phyloP scores from a whole-genome alignment of 805 yeast genomes.

The Saturnispora serradocipensis region DNA sequence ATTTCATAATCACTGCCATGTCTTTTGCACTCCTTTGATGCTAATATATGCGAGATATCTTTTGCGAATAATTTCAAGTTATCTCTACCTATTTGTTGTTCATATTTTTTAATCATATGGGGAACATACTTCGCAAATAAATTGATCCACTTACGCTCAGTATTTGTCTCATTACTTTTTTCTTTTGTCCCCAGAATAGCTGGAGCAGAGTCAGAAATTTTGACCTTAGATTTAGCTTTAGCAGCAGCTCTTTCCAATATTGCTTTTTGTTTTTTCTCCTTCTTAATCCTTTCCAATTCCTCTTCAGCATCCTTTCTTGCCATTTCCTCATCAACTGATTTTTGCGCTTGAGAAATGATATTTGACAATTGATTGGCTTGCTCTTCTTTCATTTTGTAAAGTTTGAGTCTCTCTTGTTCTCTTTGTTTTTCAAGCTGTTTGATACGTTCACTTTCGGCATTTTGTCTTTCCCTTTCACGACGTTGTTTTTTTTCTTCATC shows the following conservation, averaged over 20 bases:
- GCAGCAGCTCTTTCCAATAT: constrained; percentile 25
- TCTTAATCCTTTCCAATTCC: constrained; percentile 1
- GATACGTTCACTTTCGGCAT: constrained; percentile 18
- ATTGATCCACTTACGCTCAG: constrained; percentile 31
- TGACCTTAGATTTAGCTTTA: constrained; percentile 9
- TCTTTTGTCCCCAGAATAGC: background rate
- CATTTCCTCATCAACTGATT: constrained; percentile 17
- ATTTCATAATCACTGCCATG: constrained; percentile 30
- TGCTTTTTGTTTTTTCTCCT: constrained; percentile 19
- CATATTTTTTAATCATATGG: constrained; percentile 61
- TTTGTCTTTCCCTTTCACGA: constrained; percentile 11
- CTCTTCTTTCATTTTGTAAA: constrained; percentile 19
- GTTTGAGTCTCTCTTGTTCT: constrained; percentile 24
- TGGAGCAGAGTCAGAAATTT: background rate
- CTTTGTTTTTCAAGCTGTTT: constrained; percentile 30
- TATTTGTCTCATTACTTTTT: background rate
- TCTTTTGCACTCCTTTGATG: constrained; percentile 56
- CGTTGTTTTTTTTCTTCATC: constrained; percentile 9
- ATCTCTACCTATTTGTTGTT: constrained; percentile 59
- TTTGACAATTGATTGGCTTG: constrained; percentile 19
- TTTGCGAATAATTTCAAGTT: constrained; percentile 67
- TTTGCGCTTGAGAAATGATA: constrained; percentile 22
- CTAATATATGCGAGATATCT: constrained; percentile 61
- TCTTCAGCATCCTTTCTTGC: constrained; percentile 5
- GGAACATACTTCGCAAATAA: constrained; percentile 72